phyloP scores from a whole-genome alignment of 352 stramenopile species.

The Phytopythium ostracodes region DNA sequence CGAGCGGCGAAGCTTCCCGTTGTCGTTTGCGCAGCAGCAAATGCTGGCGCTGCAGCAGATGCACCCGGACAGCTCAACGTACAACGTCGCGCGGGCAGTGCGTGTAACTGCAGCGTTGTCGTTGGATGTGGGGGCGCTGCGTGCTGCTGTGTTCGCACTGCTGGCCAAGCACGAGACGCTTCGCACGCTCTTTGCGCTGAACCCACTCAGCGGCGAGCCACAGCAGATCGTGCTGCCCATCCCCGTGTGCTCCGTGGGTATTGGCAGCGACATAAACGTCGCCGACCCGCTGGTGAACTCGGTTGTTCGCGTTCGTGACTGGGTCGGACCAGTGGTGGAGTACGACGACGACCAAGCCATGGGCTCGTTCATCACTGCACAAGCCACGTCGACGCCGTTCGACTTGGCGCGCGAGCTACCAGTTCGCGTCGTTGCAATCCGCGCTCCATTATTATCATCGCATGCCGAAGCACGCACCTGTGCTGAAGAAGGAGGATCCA shows the following conservation, averaged over 20 bases:
- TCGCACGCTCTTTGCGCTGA: slow-evolving; percentile 33
- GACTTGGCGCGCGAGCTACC: slow-evolving; percentile 29
- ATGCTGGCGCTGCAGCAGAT: slow-evolving; percentile 53
- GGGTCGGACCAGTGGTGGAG: neutral
- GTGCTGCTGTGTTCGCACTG: slow-evolving; percentile 23
- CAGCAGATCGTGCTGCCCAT: slow-evolving; percentile 27
- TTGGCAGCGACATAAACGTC: neutral
- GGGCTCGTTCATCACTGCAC: slow-evolving; percentile 18
- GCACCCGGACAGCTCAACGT: slow-evolving; percentile 35
- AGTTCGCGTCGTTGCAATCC: slow-evolving; percentile 34
- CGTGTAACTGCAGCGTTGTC: slow-evolving; percentile 11
- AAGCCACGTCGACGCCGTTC: slow-evolving; percentile 21
- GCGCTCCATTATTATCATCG: too few species aligned
- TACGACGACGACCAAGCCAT: slow-evolving; percentile 1
- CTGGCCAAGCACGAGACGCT: slow-evolving; percentile 41
- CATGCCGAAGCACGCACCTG: neutral
- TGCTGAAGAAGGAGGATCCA: neutral
- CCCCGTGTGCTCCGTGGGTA: slow-evolving; percentile 5
- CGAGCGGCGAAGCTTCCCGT: neutral
- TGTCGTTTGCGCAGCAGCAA: slow-evolving; percentile 55
- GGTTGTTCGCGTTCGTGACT: slow-evolving; percentile 10
- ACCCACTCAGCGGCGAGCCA: slow-evolving; percentile 24
- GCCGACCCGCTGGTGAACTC: neutral
- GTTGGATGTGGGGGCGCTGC: slow-evolving; percentile 19
- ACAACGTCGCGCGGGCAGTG: slow-evolving; percentile 45